Conservation (phyloP, 1,284 basidiomycete genomes). For the Ganoderma multipileum region DNA sequence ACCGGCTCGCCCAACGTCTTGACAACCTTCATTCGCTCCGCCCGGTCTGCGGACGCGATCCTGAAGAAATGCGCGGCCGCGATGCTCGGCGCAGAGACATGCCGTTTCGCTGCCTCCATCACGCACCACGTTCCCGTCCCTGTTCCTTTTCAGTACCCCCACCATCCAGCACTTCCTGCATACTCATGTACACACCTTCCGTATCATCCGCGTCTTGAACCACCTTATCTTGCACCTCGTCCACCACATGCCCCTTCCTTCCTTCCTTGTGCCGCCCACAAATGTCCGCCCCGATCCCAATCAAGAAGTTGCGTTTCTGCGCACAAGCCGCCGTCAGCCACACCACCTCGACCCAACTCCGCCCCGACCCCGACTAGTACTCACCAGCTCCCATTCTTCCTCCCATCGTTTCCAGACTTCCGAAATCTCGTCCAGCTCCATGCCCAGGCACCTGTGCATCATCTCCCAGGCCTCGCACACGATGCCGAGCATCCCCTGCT, state of each 20-base stretch:
- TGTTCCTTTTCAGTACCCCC: too few relatives aligned
- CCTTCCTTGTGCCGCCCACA: too few relatives aligned
- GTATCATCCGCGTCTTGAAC: too few relatives aligned
- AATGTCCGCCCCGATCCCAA: too few relatives aligned
- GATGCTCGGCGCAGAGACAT: slow-evolving; percentile 34
- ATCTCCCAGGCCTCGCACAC: slow-evolving; percentile 32
- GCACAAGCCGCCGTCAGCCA: too few relatives aligned
- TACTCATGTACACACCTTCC: slow-evolving; percentile 23
- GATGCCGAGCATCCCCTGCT: slow-evolving; percentile 35
- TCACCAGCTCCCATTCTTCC: too few relatives aligned
- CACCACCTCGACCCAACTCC: too few relatives aligned
- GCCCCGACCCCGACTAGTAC: too few relatives aligned
- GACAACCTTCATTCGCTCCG: slow-evolving; percentile 30
- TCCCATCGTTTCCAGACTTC: slow-evolving; percentile 25
- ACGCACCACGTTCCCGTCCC: slow-evolving; percentile 22
- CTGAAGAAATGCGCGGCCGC: slow-evolving; percentile 36
- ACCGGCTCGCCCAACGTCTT: slow-evolving; percentile 15
- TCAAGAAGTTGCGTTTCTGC: too few relatives aligned
- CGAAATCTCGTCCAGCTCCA: slow-evolving; percentile 31
- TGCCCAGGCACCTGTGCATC: slow-evolving; percentile 22
- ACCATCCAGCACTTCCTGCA: too few relatives aligned
- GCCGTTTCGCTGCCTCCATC: slow-evolving; percentile 30
- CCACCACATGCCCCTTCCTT: slow-evolving; percentile 4
- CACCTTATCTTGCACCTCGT: slow-evolving; percentile 19
- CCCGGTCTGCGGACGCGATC: slow-evolving; percentile 33